These are phyloP conservation scores for Globisporangium parvum DNA, from an alignment of 352 stramenopile genomes.

Conservation along the genomic window DNA sequence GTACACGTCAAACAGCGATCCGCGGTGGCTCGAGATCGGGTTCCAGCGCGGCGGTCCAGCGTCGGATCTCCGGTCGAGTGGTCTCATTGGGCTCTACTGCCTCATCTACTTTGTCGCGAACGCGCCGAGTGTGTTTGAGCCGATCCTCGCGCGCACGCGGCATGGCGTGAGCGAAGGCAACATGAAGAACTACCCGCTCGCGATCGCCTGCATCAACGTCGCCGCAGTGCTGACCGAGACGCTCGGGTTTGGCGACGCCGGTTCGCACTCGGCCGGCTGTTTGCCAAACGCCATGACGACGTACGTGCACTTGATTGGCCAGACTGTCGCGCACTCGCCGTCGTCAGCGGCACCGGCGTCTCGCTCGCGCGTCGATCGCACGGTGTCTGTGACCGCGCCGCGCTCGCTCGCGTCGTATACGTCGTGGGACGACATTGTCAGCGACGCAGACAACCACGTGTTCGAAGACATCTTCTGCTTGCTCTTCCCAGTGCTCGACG, in stretches of 20 bases:
- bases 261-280: slow-evolving; percentile 67
- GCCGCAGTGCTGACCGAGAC: slow-evolving; percentile 64
- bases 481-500: slow-evolving; percentile 73
- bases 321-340: slow-evolving; percentile 27
- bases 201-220: slow-evolving; percentile 85
- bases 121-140: slow-evolving; percentile 52
- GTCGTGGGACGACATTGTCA: slow-evolving; percentile 68
- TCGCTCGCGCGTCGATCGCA: slow-evolving; percentile 8
- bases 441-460: slow-evolving; percentile 69
- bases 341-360: slow-evolving; percentile 4
- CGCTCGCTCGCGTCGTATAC: slow-evolving; percentile 35
- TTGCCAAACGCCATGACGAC: slow-evolving; percentile 69
- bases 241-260: slow-evolving; percentile 71
- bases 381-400: slow-evolving; percentile 24
- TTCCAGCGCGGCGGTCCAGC: slow-evolving; percentile 78
- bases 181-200: slow-evolving; percentile 87
- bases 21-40: slow-evolving; percentile 75
- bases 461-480: slow-evolving; percentile 85
- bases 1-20: slow-evolving; percentile 70
- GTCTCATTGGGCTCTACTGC: slow-evolving; percentile 78
- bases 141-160: slow-evolving; percentile 66
- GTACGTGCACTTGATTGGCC: slow-evolving; percentile 63
- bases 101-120: slow-evolving; percentile 80
- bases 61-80: slow-evolving; percentile 77
- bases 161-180: slow-evolving; percentile 82